Evolutionary conservation across 2,329 filamentous ascomycete genomes (phyloP), one percentile per base, ranked within the genome.

Genomic region (Rhinocladiella similis): DNA sequence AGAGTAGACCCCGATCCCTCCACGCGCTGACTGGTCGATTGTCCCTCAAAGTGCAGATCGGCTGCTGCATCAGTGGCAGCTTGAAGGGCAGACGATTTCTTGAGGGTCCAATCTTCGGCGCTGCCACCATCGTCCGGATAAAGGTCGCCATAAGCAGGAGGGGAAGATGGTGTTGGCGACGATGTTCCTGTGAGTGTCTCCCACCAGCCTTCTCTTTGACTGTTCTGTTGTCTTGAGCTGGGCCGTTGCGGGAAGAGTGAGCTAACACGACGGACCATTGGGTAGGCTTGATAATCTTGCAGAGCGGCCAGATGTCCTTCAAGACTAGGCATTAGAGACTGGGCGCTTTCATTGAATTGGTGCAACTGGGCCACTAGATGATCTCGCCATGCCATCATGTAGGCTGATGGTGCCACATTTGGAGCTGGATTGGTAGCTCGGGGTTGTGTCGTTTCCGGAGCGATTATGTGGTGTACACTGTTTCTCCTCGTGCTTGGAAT

Each of bases 141-240:
- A 25, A 94, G 83, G 47, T 92, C 90, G 51, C 91, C 86, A 63
- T 94, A 94, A 0, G 90, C 83, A 9, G 90, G 90, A 7, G 89
- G 89, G 29, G 82, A 77, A 3, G 78, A 75, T 9, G 82, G 72
- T 38, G 73, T 74, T 18, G 73, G 75, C 14, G 75, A 65, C 38
- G 73, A 70, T 36, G 79, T 73, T 7, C 76, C 76, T 29, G 84
- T 83, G 43, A 87, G 80, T 25, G 87, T 74, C 67, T 88, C 85
- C 83, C 85, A 89, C 86, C 87, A 89, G 57, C 80, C 72, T 56
- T 78, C 75, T 52, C 71, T 68, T 52, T 61, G 63, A 4, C 78
- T 72, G 1, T 79, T 77, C 18, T 74, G 80, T 4, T 83, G 80
- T 47, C 81, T 76, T 33, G 75, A 70, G 20, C 73, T 75, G 50